A percentile compares a stretch with the other conserved stretches of the same genome.
Conservation (phyloP, 164 flowering plant genomes). For the Umbilicus rupestris region DNA sequence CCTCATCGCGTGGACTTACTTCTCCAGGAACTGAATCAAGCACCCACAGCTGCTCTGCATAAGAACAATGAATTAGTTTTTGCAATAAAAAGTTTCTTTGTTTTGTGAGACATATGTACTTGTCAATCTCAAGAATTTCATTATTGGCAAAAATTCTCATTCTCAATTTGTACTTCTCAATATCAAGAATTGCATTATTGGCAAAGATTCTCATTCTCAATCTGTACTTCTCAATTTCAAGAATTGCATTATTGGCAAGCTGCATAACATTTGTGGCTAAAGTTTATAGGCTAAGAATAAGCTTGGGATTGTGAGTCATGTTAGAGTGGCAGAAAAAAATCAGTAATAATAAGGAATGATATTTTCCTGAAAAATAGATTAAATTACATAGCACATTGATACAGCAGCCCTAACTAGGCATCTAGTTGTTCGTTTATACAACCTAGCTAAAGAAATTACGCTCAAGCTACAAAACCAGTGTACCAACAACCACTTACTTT, state of each 20-base stretch:
- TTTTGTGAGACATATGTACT: neutral
- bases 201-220: no score
- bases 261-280: neutral
- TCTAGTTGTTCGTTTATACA: neutral
- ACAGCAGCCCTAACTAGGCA: neutral
- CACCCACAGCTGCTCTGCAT: constrained; percentile 95
- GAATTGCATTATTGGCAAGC: neutral
- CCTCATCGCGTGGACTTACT: constrained; percentile 40
- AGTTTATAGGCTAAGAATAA: no score
- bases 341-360: neutral
- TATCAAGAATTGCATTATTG: neutral
- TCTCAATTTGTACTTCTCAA: neutral
- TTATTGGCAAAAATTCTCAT: no score
- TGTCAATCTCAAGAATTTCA: neutral
- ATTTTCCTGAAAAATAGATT: neutral
- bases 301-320: neutral
- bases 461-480: no score
- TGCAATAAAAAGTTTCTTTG: neutral
- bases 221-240: neutral
- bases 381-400: neutral
- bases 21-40: constrained; percentile 88
- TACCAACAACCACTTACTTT: no score
- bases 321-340: neutral
- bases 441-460: neutral
- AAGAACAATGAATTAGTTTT: constrained; percentile 13